Conservation (phyloP, 805 yeast genomes). For the Crinitomyces ghanaensis region DNA sequence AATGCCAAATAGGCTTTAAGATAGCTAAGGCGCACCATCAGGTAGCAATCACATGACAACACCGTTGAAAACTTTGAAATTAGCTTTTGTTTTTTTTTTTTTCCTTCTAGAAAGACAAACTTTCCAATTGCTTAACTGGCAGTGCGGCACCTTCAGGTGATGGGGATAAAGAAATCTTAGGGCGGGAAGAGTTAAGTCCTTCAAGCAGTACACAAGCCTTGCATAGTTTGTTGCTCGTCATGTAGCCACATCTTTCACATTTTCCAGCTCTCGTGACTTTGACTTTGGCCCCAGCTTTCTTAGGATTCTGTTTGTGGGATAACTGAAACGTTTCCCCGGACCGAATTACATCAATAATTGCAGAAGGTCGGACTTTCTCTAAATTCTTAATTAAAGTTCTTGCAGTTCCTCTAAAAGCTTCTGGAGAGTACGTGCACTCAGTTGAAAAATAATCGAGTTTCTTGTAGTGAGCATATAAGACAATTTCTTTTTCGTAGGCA, state of each 20-base stretch:
- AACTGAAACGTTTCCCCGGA: constrained; percentile 82
- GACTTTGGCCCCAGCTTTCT: constrained; percentile 11
- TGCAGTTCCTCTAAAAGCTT: constrained; percentile 96
- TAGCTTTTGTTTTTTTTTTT: too few relatives aligned
- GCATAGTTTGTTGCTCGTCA: constrained; percentile 42
- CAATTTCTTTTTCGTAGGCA: constrained; percentile 94
- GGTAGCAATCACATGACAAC: too few relatives aligned
- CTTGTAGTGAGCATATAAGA: constrained; percentile 91
- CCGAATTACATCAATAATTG: constrained; percentile 87
- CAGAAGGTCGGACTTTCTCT: constrained; percentile 82
- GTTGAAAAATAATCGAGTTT: constrained; percentile 92
- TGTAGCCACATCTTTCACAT: constrained; percentile 1
- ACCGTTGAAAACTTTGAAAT: too few relatives aligned
- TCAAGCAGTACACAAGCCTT: constrained; percentile 86
- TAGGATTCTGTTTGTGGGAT: constrained; percentile 11
- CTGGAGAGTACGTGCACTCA: constrained; percentile 97
- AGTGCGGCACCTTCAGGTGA: constrained; percentile 20
- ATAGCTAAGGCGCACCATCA: not conserved
- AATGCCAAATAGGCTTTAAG: not conserved
- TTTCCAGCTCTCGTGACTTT: constrained; percentile 6
- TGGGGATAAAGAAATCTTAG: constrained; percentile 55
- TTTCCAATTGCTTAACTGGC: constrained; percentile 34
- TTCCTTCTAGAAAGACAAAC: constrained; percentile 48
- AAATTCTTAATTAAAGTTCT: constrained; percentile 81
- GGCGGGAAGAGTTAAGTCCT: constrained; percentile 68